These are phyloP conservation scores for Graphiopsis chlorocephala DNA, from an alignment of 2,329 filamentous ascomycete species.

Conservation along the genomic window DNA sequence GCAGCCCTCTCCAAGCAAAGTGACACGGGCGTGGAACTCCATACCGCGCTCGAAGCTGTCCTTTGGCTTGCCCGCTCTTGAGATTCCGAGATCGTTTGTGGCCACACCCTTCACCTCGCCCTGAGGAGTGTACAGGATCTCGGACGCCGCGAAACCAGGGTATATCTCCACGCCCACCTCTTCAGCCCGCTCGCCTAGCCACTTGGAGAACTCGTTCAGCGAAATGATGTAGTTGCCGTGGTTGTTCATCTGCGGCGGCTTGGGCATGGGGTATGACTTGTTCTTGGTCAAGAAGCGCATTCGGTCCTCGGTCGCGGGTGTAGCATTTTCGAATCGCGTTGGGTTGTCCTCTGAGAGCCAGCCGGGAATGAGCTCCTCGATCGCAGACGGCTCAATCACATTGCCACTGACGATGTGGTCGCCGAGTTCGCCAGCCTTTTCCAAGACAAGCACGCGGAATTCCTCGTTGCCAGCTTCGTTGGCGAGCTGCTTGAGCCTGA, in stretches of 20 bases:
- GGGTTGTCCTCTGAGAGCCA: conserved; percentile 90
- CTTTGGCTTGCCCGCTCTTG: conserved; percentile 77
- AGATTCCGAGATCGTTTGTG: conserved; percentile 89
- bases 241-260: conserved; percentile 96
- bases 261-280: conserved; percentile 73
- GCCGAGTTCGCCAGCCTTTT: conserved; percentile 93
- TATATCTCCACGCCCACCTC: conserved; percentile 95
- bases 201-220: conserved; percentile 90
- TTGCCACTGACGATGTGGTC: conserved; percentile 95
- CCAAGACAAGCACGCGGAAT: conserved; percentile 85
- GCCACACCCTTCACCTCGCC: conserved; percentile 91
- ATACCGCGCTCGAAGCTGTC: conserved; percentile 92
- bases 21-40: conserved; percentile 93
- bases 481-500: conserved; percentile 90
- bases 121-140: conserved; percentile 82
- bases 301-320: conserved; percentile 75
- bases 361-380: conserved; percentile 88
- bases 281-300: conserved; percentile 94
- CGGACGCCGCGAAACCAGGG: conserved; percentile 89
- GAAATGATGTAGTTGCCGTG: conserved; percentile 97
- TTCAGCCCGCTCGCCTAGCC: conserved; percentile 94
- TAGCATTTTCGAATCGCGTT: conserved; percentile 81
- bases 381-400: conserved; percentile 83
- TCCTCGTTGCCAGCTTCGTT: conserved; percentile 94
- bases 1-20: conserved; percentile 90